Percentiles rank a stretch among this genome's conserved stretches.
phyloP scores from a whole-genome alignment of 257 asterid genomes.

The Petunia axillaris region DNA sequence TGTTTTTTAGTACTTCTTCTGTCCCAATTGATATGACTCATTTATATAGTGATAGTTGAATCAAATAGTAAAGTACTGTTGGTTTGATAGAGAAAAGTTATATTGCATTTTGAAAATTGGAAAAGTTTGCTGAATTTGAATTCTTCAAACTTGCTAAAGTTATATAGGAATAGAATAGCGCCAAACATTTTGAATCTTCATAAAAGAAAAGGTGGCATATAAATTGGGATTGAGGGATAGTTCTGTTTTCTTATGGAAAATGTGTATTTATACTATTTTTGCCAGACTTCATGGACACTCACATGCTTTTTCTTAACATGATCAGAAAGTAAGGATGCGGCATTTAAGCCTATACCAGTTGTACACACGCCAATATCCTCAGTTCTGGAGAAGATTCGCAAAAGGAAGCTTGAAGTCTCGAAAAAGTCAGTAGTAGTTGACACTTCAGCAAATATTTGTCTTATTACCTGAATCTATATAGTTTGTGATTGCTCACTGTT shows the following conservation, averaged over 20 bases:
- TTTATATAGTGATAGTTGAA: background rate
- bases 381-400: conserved; percentile 81
- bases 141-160: conserved; percentile 5
- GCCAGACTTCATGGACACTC: background rate
- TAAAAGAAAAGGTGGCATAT: background rate
- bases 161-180: background rate
- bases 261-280: background rate
- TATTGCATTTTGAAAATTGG: background rate
- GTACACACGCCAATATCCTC: conserved; percentile 87
- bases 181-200: conserved; percentile 17
- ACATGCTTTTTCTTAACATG: conserved; percentile 19
- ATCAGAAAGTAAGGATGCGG: conserved; percentile 70
- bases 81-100: background rate
- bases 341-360: conserved; percentile 67
- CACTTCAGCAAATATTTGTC: conserved; percentile 14
- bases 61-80: background rate
- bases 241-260: background rate
- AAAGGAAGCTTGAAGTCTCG: conserved; percentile 78
- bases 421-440: conserved; percentile 53
- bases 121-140: background rate
- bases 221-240: background rate
- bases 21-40: background rate
- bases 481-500: background rate
- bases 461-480: background rate
- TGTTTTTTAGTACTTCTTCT: background rate